Percentiles rank a stretch among this genome's conserved stretches.
Conservation (phyloP, 768 basidiomycete species). For the Saitozyma podzolica region DNA sequence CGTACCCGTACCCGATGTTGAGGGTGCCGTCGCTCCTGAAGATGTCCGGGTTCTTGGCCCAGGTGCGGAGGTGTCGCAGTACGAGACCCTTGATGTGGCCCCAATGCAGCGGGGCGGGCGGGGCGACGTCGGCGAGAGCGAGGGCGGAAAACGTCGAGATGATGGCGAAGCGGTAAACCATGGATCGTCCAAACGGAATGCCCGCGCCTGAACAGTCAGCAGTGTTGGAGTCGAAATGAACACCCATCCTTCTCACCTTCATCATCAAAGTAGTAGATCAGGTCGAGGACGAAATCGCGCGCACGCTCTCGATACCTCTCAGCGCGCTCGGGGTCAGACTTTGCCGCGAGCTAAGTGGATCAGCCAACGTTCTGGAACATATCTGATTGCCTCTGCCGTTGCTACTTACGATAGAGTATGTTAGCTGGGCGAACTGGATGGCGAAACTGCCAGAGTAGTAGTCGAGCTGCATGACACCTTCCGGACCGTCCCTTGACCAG, state of each 20-base stretch:
- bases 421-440: slow-evolving; percentile 72
- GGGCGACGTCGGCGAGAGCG: slow-evolving; percentile 69
- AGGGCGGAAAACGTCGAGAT: slow-evolving; percentile 75
- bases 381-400: neutral
- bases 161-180: slow-evolving; percentile 78
- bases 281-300: slow-evolving; percentile 65
- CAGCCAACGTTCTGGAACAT: neutral
- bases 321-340: slow-evolving; percentile 65
- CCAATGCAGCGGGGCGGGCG: slow-evolving; percentile 67
- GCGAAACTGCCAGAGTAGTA: slow-evolving; percentile 79
- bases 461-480: slow-evolving; percentile 74
- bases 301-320: slow-evolving; percentile 68
- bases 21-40: slow-evolving; percentile 65
- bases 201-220: slow-evolving; percentile 60
- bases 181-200: slow-evolving; percentile 72
- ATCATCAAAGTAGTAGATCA: slow-evolving; percentile 72
- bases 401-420: slow-evolving; percentile 60
- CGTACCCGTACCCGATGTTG: slow-evolving; percentile 70
- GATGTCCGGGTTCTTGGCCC: slow-evolving; percentile 62
- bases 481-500: slow-evolving; percentile 76
- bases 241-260: slow-evolving; percentile 57
- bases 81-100: slow-evolving; percentile 72
- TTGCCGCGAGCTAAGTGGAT: slow-evolving; percentile 56
- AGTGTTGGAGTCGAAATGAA: too few relatives aligned
- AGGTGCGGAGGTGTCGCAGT: slow-evolving; percentile 70